Evolutionary conservation across 176 grass and related monocot species (phyloP).

Genomic region (Oryza brachyantha): DNA sequence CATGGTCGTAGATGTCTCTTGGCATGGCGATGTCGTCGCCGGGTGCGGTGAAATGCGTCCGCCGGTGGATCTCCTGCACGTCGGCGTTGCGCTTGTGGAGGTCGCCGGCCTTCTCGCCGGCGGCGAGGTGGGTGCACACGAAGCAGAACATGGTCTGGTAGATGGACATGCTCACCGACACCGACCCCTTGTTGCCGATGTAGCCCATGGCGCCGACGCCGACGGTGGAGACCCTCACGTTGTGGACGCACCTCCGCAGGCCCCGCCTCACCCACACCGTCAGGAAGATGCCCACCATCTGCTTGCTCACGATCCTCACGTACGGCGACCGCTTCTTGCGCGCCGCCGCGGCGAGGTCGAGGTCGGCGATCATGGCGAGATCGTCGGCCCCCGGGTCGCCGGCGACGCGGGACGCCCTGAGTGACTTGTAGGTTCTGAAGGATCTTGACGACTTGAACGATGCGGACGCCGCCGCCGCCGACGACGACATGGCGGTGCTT

Average conservation of each 20-base stretch:
- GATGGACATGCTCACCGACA: constrained; percentile 93
- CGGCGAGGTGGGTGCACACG: constrained; percentile 73
- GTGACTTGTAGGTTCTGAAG: constrained; percentile 28
- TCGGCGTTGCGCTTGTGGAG: constrained; percentile 67
- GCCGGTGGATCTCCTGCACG: constrained; percentile 83
- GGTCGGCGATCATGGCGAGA: constrained; percentile 36
- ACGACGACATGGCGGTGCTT: background rate
- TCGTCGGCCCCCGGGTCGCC: constrained; percentile 14
- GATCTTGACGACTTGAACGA: constrained; percentile 55
- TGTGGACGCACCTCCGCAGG: constrained; percentile 73
- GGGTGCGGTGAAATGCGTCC: constrained; percentile 49
- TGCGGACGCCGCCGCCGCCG: constrained; percentile 21
- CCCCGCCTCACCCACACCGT: constrained; percentile 73
- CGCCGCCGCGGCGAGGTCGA: constrained; percentile 16
- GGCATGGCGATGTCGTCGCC: constrained; percentile 32
- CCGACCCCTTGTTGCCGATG: constrained; percentile 93
- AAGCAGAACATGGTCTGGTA: constrained; percentile 98
- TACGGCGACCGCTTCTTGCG: constrained; percentile 56
- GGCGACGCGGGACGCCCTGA: constrained; percentile 31
- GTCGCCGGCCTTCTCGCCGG: constrained; percentile 74
- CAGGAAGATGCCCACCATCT: constrained; percentile 86
- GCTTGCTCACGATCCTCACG: constrained; percentile 90
- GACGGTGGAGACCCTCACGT: constrained; percentile 85
- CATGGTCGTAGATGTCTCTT: constrained; percentile 72
- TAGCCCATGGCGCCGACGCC: constrained; percentile 98